These are phyloP conservation scores for Mrakia frigida DNA, from an alignment of 768 basidiomycete species.

Conservation along the genomic window DNA sequence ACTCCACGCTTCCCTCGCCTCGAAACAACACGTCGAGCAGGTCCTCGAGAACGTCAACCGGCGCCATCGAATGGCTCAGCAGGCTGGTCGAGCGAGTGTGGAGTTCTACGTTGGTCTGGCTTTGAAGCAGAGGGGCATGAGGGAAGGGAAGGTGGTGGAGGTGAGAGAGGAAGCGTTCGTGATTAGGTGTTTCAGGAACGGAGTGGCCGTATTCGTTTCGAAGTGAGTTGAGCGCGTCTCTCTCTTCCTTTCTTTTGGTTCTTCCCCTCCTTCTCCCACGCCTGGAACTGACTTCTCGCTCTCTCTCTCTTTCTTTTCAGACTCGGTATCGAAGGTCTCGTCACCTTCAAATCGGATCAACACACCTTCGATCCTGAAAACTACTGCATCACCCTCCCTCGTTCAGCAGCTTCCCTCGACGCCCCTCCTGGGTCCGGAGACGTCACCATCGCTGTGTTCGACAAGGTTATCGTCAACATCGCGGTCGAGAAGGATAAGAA, in stretches of 20 bases:
- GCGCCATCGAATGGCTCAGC: conserved; percentile 92
- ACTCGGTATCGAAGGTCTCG: conserved; percentile 86
- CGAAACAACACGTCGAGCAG: conserved; percentile 79
- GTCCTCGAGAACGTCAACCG: conserved; percentile 80
- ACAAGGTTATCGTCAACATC: conserved; percentile 85
- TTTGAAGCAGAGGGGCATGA: conserved; percentile 55
- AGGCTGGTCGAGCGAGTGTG: conserved; percentile 91
- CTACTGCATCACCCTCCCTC: conserved; percentile 71
- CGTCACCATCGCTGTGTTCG: conserved; percentile 77
- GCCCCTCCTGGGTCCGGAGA: conserved; percentile 37
- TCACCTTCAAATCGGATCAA: conserved; percentile 80
- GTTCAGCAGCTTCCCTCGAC: conserved; percentile 26
- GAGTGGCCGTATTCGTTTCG: conserved; percentile 83
- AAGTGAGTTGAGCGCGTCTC: conserved; percentile 75
- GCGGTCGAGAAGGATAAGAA: conserved; percentile 92
- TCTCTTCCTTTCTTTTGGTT: background rate
- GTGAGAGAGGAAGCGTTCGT: conserved; percentile 84
- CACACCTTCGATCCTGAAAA: conserved; percentile 86
- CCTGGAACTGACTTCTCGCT: background rate
- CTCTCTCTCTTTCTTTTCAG: conserved; percentile 49
- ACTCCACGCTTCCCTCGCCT: conserved; percentile 81
- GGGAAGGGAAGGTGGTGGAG: conserved; percentile 44
- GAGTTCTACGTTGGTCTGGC: conserved; percentile 97
- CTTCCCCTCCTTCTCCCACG: background rate
- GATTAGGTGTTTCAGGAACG: conserved; percentile 89